Evolutionary conservation across 2,329 filamentous ascomycete genomes (phyloP), one percentile per base, ranked within the genome.

Genomic region (Aureobasidium melanogenum): DNA sequence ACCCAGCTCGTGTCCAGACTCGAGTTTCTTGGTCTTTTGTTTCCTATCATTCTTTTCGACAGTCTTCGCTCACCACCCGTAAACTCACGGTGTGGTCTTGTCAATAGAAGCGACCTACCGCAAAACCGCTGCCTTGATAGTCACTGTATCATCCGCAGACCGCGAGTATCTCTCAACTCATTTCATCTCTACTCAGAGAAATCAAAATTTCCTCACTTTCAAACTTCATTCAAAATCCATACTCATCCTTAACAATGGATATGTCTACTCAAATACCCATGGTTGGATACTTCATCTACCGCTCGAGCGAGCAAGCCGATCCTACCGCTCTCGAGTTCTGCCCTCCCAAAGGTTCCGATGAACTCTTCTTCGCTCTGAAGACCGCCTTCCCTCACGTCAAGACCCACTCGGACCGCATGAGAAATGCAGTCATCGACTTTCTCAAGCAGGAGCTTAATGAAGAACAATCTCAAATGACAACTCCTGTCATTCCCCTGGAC

Each of bases 401-500:
- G 54, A 71, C 67, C 48, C 72, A 74, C 56, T 69, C 70, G n/a
- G 72, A 74, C 62, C 71, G 73, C 50, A 72, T 74, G 70, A 69
- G 73, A 8, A 70, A 73, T 44, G 73, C 73, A 41, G 69, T 72
- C 50, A 74, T 75, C 56, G 68, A 73, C 43, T 75, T 72, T 66
- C 65, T 74, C 32, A 62, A 74, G 56, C 65, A 71, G n/a, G 72
- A 74, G 64, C 69, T 68, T 54, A 63, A 69, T 36, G 65, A 65
- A 24, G 70, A 71, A 50, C 66, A 67, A 60, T 60, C 64, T 12
- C 64, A 65, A 28, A 63, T 66, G 38, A 64, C 66, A 41, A 63
- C 63, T 34, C 62, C 68, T n/a, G 52, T 63, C 34, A 63, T 60
- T 14, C 48, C 63, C 6, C n/a, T 63, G 39, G 54, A 62, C 5